Conservation (phyloP, 1,284 basidiomycete species). For the Tremellales sp. region DNA sequence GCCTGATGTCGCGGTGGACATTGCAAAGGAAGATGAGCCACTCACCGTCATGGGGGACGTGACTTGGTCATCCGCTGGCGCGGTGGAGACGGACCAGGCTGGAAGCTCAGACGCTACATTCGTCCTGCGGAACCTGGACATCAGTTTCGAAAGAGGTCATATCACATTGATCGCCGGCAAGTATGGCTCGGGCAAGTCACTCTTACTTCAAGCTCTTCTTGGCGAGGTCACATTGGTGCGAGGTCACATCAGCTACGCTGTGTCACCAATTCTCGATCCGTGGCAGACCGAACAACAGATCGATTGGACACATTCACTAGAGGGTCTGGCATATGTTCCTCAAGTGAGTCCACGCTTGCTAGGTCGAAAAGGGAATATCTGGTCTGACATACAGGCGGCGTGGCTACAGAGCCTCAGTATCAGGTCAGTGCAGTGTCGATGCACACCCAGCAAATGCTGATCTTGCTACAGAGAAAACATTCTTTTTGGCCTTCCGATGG, state of each 20-base stretch:
- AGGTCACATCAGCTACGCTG: constrained; percentile 52
- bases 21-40: constrained; percentile 16
- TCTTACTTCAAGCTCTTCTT: constrained; percentile 69
- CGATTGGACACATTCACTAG: constrained; percentile 55
- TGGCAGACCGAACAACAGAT: constrained; percentile 52
- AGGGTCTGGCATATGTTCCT: constrained; percentile 53
- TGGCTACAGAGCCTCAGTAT: constrained; percentile 55
- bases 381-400: constrained; percentile 24
- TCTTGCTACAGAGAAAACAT: constrained; percentile 50
- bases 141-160: constrained; percentile 70
- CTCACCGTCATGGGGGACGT: constrained; percentile 27
- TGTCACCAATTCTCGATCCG: constrained; percentile 41
- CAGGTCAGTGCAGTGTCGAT: constrained; percentile 12
- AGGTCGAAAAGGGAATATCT: neutral
- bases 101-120: constrained; percentile 49
- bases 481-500: constrained; percentile 51
- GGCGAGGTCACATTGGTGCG: constrained; percentile 77
- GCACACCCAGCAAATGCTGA: neutral
- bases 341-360: constrained; percentile 25
- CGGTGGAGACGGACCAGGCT: neutral
- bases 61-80: too few relatives aligned
- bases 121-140: constrained; percentile 65
- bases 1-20: constrained; percentile 19
- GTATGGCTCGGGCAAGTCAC: constrained; percentile 65
- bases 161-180: constrained; percentile 71